These are phyloP conservation scores for Rhizopus sp. DNA, from an alignment of 371 early-diverging fungal species.

Conservation along the genomic window DNA sequence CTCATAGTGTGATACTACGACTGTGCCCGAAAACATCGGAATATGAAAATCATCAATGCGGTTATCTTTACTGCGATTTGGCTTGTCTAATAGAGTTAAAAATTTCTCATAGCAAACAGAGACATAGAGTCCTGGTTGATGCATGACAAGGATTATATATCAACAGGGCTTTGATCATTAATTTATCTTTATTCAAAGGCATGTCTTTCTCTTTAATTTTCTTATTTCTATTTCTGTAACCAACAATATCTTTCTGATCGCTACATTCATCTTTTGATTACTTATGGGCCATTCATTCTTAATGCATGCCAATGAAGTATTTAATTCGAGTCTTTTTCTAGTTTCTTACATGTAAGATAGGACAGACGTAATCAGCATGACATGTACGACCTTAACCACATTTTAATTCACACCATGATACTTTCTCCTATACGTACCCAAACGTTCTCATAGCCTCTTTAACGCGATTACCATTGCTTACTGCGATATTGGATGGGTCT, in stretches of 20 bases:
- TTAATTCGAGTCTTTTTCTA: too few relatives aligned
- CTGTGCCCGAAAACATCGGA: slow-evolving; percentile 3
- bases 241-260: neutral
- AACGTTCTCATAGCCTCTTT: too few relatives aligned
- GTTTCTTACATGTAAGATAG: too few relatives aligned
- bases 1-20: neutral
- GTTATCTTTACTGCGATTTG: neutral
- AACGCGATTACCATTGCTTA: too few relatives aligned
- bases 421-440: too few relatives aligned
- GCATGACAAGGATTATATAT: neutral
- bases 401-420: too few relatives aligned
- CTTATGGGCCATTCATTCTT: too few relatives aligned
- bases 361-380: too few relatives aligned
- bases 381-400: too few relatives aligned
- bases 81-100: neutral
- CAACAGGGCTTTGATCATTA: neutral
- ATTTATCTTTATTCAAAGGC: neutral
- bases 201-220: neutral
- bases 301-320: too few relatives aligned
- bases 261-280: too few relatives aligned
- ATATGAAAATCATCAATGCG: neutral
- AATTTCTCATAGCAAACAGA: neutral
- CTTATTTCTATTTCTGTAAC: neutral
- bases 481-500: too few relatives aligned
- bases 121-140: neutral